Base-by-base conservation (phyloP, 192 early-diverging fungal genomes). In the Coemansia sp. region DNA sequence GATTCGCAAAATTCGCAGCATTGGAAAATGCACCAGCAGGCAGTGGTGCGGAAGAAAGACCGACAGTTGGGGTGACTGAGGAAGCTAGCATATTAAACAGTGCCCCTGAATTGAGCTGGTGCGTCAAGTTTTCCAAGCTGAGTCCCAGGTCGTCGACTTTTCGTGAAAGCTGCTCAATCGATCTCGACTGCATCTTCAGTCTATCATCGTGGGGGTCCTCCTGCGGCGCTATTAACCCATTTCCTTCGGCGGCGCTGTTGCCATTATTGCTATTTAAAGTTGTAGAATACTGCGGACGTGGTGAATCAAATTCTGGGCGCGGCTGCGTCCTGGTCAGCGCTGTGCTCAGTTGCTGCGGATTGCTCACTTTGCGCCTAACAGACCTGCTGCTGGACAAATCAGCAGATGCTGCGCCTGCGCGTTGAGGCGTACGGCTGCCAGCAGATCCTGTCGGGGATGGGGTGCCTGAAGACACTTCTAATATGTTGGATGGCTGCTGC, bases 121-220 rank as follows among this genome's bases (percentile, higher is more conserved):
- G 72, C 50, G 58, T 58, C 22, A 80, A 26, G n/a, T 56, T 56
- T 10, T 70, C 61, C n/a, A 76, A 19, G 47, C 49, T 71, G n/a
- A 28, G n/a, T 12, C 65, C 69, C 18, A 63, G 53, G 12, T 9
- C 34, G 41, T 71, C 74, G 8, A 70, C 51, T 49, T 76, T 55
- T 55, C 30, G 27, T 21, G 54, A 28, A 27, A 81, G 54, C 34
- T 68, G 68, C 47, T 75, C 68, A 16, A 81, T 62, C 3, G 65
- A 69, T 53, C 69, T 72, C 41, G 73, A 49, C 27, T 71, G 60
- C 28, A 62, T 3, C 10, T 56, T 61, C 7, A 71, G 54, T 18
- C 19, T 51, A 5, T 49, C 21, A 19, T 54, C 26, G 23, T 66
- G 49, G 10, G 65, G 47, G 24, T 16, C 55, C 19, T 54, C 56